Percentiles rank a stretch among this genome's conserved stretches.
These are phyloP conservation scores for Chalciporus chontae DNA, from an alignment of 768 basidiomycete species.

Conservation along the genomic window DNA sequence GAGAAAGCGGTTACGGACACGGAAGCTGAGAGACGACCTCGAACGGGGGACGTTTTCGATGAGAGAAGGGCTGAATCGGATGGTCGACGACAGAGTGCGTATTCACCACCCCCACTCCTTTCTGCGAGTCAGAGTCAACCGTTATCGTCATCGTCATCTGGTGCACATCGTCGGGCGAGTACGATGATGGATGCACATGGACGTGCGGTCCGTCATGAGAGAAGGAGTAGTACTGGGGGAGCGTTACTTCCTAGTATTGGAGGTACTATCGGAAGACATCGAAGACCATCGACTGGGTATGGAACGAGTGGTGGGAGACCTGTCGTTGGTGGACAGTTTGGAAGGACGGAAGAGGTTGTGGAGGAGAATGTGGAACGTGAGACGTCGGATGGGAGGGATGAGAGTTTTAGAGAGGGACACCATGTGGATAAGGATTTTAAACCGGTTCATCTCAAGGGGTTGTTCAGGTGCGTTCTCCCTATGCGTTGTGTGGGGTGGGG, in stretches of 20 bases:
- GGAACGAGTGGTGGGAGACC: constrained; percentile 31
- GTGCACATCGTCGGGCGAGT: too few species aligned
- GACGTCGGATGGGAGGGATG: constrained; percentile 35
- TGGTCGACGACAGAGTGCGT: constrained; percentile 16
- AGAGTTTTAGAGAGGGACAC: constrained; percentile 45
- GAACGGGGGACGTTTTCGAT: constrained; percentile 16
- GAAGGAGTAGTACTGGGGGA: constrained; percentile 75
- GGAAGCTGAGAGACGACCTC: constrained; percentile 29
- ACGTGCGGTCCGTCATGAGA: constrained; percentile 60
- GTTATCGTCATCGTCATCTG: too few species aligned
- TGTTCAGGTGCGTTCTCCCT: constrained; percentile 75
- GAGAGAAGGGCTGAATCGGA: constrained; percentile 20
- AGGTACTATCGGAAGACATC: constrained; percentile 63
- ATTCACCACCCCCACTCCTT: constrained; percentile 31
- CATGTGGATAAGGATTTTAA: constrained; percentile 76
- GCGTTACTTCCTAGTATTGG: constrained; percentile 44
- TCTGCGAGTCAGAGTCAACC: constrained; percentile 54
- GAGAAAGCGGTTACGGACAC: constrained; percentile 38
- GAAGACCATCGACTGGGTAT: constrained; percentile 70
- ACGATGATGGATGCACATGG: constrained; percentile 72
- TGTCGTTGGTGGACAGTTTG: constrained; percentile 45
- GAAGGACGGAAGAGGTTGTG: constrained; percentile 45
- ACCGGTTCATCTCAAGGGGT: constrained; percentile 91
- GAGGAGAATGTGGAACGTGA: constrained; percentile 45
- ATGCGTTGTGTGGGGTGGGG: too few species aligned